phyloP scores from a whole-genome alignment of 768 basidiomycete genomes.

The Multifurca ochricompacta region DNA sequence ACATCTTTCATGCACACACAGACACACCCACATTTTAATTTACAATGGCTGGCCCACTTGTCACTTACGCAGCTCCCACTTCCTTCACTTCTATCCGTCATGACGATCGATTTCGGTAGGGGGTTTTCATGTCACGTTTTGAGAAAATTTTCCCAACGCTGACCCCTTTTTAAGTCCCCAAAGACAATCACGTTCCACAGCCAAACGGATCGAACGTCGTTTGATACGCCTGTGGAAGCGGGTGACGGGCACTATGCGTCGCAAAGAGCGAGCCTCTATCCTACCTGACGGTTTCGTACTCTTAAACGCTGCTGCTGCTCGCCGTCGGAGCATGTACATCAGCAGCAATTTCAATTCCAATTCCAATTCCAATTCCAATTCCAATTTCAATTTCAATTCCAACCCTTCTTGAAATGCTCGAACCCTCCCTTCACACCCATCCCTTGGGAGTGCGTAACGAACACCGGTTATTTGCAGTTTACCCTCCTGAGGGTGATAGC shows the following conservation, averaged over 20 bases:
- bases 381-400: too few relatives aligned
- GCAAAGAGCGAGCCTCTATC: constrained; percentile 43
- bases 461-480: too few relatives aligned
- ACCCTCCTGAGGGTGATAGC: too few relatives aligned
- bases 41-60: constrained; percentile 14
- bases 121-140: too few relatives aligned
- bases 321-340: constrained; percentile 37
- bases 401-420: too few relatives aligned
- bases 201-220: constrained; percentile 49
- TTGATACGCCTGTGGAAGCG: constrained; percentile 55
- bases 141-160: neutral
- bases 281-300: constrained; percentile 56
- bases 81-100: neutral
- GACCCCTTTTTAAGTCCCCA: neutral
- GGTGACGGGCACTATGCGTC: constrained; percentile 46
- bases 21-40: too few relatives aligned
- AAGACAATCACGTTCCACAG: constrained; percentile 25
- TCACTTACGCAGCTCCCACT: neutral
- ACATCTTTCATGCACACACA: neutral
- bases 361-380: too few relatives aligned
- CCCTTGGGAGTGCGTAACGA: too few relatives aligned
- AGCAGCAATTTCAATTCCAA: too few relatives aligned
- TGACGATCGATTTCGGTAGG: constrained; percentile 12
- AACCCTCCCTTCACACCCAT: too few relatives aligned
- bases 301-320: constrained; percentile 38